Percentiles rank a stretch among this genome's conserved stretches.
Evolutionary conservation across 805 yeast genomes (phyloP).

Genomic region (Ogataea haglerorum): DNA sequence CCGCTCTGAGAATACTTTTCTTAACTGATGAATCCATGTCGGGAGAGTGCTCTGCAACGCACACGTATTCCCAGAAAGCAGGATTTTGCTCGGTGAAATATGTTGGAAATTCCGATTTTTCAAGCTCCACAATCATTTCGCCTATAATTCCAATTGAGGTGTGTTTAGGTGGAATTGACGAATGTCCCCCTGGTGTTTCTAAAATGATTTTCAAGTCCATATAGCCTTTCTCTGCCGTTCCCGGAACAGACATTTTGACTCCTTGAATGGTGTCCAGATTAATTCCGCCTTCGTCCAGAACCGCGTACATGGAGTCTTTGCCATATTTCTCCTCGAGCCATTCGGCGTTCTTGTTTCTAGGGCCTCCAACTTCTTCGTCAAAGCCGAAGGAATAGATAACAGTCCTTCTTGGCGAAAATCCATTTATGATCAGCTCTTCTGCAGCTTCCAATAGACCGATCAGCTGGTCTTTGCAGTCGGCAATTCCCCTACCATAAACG

Average conservation of each 20-base stretch:
- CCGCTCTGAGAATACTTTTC: constrained; percentile 38
- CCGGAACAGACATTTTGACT: constrained; percentile 41
- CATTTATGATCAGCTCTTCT: constrained; percentile 27
- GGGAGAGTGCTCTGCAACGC: constrained; percentile 43
- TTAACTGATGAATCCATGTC: constrained; percentile 34
- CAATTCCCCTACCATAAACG: constrained; percentile 40
- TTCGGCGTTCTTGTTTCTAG: constrained; percentile 34
- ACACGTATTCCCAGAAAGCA: constrained; percentile 40
- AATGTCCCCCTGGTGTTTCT: constrained; percentile 49
- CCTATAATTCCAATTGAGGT: constrained; percentile 48
- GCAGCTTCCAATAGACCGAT: constrained; percentile 38
- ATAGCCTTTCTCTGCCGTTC: constrained; percentile 49
- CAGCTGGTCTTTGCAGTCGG: constrained; percentile 43
- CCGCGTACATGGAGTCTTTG: constrained; percentile 39
- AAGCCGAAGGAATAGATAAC: constrained; percentile 47
- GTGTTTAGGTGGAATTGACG: constrained; percentile 47
- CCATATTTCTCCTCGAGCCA: constrained; percentile 39
- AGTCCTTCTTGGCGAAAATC: constrained; percentile 42
- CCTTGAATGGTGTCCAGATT: constrained; percentile 37
- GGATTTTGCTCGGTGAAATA: constrained; percentile 43
- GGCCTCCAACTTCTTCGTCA: constrained; percentile 47
- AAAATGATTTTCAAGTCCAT: constrained; percentile 39
- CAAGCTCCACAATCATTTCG: constrained; percentile 38
- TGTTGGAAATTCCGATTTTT: constrained; percentile 36
- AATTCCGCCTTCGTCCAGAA: constrained; percentile 44